These are phyloP conservation scores for Beverwykella pulmonaria DNA, from an alignment of 495 filamentous ascomycete species.

Conservation along the genomic window DNA sequence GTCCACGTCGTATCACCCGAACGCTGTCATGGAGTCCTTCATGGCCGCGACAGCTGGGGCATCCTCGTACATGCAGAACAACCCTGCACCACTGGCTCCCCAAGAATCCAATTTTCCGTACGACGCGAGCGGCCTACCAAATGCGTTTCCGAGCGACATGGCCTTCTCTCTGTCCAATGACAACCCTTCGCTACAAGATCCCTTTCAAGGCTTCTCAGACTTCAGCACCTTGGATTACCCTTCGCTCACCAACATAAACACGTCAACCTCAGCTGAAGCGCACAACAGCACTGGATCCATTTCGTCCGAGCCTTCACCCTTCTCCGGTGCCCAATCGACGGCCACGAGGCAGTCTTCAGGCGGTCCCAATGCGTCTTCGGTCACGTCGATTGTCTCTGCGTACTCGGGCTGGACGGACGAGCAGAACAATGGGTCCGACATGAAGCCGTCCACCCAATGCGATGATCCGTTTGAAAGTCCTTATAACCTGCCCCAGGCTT, in stretches of 20 bases:
- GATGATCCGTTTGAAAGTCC: constrained; percentile 30
- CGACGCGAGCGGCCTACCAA: constrained; percentile 24
- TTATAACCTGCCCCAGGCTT: constrained; percentile 28
- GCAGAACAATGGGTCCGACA: constrained; percentile 17
- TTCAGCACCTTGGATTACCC: constrained; percentile 24
- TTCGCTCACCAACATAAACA: constrained; percentile 13
- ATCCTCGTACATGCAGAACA: constrained; percentile 24
- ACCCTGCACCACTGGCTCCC: constrained; percentile 11
- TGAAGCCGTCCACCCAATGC: constrained; percentile 14
- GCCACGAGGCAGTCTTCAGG: constrained; percentile 30
- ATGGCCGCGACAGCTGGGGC: constrained; percentile 28
- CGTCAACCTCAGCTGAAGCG: constrained; percentile 21
- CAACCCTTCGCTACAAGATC: constrained; percentile 13
- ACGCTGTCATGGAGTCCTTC: constrained; percentile 34
- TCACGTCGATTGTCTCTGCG: constrained; percentile 31
- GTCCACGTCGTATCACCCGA: constrained; percentile 24
- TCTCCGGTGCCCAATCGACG: constrained; percentile 35
- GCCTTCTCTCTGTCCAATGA: constrained; percentile 27
- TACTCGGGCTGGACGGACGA: constrained; percentile 38
- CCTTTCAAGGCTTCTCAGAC: constrained; percentile 9
- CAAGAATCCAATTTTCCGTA: constrained; percentile 26
- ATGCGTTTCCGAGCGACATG: constrained; percentile 18
- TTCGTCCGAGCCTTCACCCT: constrained; percentile 36
- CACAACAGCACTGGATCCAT: constrained; percentile 30
- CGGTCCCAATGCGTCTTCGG: constrained; percentile 29